Percentiles rank a stretch among this genome's conserved stretches.
Conservation (phyloP, 495 filamentous ascomycete species). For the Daldinia loculata region DNA sequence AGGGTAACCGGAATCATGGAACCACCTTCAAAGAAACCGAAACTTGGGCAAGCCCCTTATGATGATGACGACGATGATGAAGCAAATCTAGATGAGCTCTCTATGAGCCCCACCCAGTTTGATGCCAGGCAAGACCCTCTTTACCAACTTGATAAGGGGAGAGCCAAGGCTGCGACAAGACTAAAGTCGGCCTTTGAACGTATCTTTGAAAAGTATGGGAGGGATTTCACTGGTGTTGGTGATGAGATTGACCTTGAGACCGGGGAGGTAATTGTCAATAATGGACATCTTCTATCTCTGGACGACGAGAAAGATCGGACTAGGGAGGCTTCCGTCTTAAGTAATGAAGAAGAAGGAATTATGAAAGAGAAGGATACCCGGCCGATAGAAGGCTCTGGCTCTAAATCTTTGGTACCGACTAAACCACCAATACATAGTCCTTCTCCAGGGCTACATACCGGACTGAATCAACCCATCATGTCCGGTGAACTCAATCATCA, state of each 20-base stretch:
- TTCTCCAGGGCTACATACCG: background rate
- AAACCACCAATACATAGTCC: slow-evolving; percentile 10
- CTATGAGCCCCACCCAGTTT: slow-evolving; percentile 52
- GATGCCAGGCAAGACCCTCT: slow-evolving; percentile 57
- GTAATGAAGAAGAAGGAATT: slow-evolving; percentile 38
- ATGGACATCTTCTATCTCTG: slow-evolving; percentile 78
- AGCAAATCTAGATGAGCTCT: slow-evolving; percentile 54
- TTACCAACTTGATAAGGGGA: slow-evolving; percentile 64
- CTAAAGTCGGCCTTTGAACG: slow-evolving; percentile 83
- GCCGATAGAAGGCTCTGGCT: slow-evolving; percentile 12
- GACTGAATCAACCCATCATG: background rate
- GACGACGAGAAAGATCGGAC: slow-evolving; percentile 56
- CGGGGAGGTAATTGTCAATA: slow-evolving; percentile 82
- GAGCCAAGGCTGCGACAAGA: slow-evolving; percentile 66
- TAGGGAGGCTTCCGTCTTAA: slow-evolving; percentile 33
- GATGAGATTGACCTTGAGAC: slow-evolving; percentile 84
- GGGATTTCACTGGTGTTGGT: slow-evolving; percentile 80
- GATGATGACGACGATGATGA: slow-evolving; percentile 50
- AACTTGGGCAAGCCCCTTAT: slow-evolving; percentile 53
- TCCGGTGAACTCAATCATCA: slow-evolving; percentile 6
- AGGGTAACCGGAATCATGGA: slow-evolving; percentile 56
- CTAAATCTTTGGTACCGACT: slow-evolving; percentile 19
- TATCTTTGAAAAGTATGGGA: slow-evolving; percentile 88
- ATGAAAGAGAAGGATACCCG: slow-evolving; percentile 24
- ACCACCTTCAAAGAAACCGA: slow-evolving; percentile 64